Evolutionary conservation across 2,329 filamentous ascomycete genomes (phyloP).

Genomic region (Pseudocercospora pini-densiflorae): DNA sequence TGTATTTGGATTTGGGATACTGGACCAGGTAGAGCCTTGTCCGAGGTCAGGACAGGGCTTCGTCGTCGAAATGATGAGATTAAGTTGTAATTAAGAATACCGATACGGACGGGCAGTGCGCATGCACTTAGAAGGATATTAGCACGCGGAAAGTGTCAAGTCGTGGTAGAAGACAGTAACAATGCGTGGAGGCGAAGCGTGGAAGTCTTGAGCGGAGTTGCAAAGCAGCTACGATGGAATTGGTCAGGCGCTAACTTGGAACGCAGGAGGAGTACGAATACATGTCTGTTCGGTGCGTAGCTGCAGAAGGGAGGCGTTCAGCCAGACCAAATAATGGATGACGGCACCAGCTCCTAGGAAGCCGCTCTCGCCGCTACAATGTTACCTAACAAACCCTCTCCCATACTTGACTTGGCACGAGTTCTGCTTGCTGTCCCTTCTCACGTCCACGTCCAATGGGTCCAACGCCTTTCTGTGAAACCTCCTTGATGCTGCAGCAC

Average conservation of each 20-base stretch:
- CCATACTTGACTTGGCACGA: not conserved
- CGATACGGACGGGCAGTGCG: not conserved
- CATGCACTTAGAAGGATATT: not conserved
- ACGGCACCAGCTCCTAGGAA: not conserved
- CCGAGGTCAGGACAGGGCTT: not conserved
- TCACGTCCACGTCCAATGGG: not conserved
- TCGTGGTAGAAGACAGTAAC: not conserved
- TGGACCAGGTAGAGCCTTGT: conserved; percentile 1
- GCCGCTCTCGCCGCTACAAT: not conserved
- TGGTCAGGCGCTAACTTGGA: not conserved
- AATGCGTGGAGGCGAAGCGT: not conserved
- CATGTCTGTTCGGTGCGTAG: not conserved
- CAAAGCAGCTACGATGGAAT: not conserved
- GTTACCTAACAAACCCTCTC: not conserved
- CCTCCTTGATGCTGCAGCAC: not conserved
- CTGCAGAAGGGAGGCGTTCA: not conserved
- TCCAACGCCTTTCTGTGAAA: not conserved
- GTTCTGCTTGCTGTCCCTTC: not conserved
- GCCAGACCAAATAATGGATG: conserved; percentile 4
- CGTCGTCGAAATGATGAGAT: conserved; percentile 1
- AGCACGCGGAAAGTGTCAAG: not conserved
- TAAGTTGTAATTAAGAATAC: conserved; percentile 4
- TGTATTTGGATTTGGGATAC: conserved; percentile 2
- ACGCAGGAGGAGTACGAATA: not conserved
- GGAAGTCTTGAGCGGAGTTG: not conserved